phyloP scores from a whole-genome alignment of 495 filamentous ascomycete genomes.

The Penicillium flavigenum region DNA sequence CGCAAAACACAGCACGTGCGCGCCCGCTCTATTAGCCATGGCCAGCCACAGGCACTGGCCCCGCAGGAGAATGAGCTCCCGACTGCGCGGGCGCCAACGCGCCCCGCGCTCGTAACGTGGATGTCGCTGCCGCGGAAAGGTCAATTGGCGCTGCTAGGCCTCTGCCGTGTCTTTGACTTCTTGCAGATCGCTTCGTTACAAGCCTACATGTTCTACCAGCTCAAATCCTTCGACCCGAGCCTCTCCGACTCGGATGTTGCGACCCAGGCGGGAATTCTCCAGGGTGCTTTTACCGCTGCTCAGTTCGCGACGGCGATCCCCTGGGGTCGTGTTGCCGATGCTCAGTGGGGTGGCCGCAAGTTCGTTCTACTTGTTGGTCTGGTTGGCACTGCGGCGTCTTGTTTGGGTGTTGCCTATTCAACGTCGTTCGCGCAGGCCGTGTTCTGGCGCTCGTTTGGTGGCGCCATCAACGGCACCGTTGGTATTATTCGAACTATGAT shows the following conservation, averaged over 20 bases:
- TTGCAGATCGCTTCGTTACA: conserved; percentile 50
- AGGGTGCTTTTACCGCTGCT: conserved; percentile 75
- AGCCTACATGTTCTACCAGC: conserved; percentile 78
- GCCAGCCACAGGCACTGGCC: conserved; percentile 22
- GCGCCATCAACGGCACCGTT: conserved; percentile 78
- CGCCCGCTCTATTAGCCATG: conserved; percentile 40
- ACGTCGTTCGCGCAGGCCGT: conserved; percentile 69
- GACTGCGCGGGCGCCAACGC: conserved; percentile 20
- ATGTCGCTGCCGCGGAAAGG: conserved; percentile 68
- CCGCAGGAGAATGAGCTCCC: conserved; percentile 23
- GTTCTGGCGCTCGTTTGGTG: conserved; percentile 70
- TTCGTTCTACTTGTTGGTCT: conserved; percentile 75
- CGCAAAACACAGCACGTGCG: conserved; percentile 35
- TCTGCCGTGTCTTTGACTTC: conserved; percentile 65
- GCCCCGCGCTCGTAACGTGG: conserved; percentile 57
- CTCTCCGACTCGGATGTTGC: conserved; percentile 69
- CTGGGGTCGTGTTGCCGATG: conserved; percentile 77
- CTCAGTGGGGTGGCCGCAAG: conserved; percentile 67
- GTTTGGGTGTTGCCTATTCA: conserved; percentile 79
- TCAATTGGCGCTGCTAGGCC: conserved; percentile 70
- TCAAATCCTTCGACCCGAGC: conserved; percentile 65
- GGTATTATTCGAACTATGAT: conserved; percentile 83
- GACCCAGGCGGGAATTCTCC: conserved; percentile 73
- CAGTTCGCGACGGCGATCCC: conserved; percentile 85
- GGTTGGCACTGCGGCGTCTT: conserved; percentile 66